These are phyloP conservation scores for Ogataea saltuana DNA, from an alignment of 805 yeast genomes.

Conservation along the genomic window DNA sequence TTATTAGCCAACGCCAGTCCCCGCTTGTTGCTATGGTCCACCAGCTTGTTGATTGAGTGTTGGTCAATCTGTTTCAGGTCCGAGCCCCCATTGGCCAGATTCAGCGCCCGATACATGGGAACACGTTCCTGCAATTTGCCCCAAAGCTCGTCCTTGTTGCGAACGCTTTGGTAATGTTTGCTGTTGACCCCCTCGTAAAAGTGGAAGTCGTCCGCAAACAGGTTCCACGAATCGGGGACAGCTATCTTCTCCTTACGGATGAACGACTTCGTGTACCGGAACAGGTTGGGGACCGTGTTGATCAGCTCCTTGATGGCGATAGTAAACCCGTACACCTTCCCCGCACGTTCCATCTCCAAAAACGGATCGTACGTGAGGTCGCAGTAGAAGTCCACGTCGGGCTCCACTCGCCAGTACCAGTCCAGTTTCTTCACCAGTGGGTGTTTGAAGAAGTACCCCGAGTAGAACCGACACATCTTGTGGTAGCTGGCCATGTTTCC, in stretches of 20 bases:
- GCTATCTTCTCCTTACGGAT: conserved; percentile 48
- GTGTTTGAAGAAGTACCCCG: conserved; percentile 81
- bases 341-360: conserved; percentile 64
- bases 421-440: conserved; percentile 67
- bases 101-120: conserved; percentile 29
- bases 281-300: conserved; percentile 80
- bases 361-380: conserved; percentile 93
- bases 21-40: conserved; percentile 39
- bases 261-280: conserved; percentile 68
- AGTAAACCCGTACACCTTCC: conserved; percentile 84
- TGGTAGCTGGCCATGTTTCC: conserved; percentile 84
- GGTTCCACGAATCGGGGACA: conserved; percentile 67
- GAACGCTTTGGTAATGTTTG: conserved; percentile 30
- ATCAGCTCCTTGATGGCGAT: conserved; percentile 74
- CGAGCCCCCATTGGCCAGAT: conserved; percentile 8
- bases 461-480: conserved; percentile 92
- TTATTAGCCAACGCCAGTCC: conserved; percentile 39
- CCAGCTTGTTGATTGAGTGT: conserved; percentile 39
- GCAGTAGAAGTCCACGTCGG: conserved; percentile 86
- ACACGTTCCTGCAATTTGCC: conserved; percentile 26
- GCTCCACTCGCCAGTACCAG: conserved; percentile 98
- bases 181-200: conserved; percentile 37
- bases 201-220: conserved; percentile 51
- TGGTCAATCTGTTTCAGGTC: conserved; percentile 30
- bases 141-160: conserved; percentile 30